Conservation (phyloP, 2,329 filamentous ascomycete species). For the Hypomyces rosellus region DNA sequence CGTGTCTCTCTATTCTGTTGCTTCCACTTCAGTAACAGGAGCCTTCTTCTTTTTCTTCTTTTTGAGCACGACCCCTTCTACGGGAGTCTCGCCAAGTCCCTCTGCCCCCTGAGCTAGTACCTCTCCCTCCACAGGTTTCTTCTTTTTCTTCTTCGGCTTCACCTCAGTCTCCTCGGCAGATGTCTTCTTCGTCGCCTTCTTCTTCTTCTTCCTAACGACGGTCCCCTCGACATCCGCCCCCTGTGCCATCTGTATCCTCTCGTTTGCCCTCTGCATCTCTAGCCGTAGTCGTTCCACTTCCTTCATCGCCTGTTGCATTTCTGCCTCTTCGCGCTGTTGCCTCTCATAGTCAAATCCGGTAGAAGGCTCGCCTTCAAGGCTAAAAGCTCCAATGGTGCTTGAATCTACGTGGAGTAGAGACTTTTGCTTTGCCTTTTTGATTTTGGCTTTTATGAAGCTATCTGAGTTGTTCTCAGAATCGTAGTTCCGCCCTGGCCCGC, state of each 20-base stretch:
- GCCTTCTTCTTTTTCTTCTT: conserved; percentile 45
- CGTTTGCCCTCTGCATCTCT: conserved; percentile 81
- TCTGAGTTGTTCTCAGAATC: conserved; percentile 50
- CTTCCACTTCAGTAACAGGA: conserved; percentile 25
- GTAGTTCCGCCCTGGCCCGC: conserved; percentile 41
- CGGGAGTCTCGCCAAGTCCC: background rate
- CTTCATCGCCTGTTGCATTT: conserved; percentile 82
- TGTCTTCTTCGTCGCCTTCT: conserved; percentile 47
- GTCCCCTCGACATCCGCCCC: conserved; percentile 61
- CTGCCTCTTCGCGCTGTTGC: conserved; percentile 70
- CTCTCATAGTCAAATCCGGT: conserved; percentile 53
- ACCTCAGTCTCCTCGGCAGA: conserved; percentile 23
- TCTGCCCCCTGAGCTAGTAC: background rate
- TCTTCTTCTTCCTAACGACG: conserved; percentile 62
- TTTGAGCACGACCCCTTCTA: conserved; percentile 31
- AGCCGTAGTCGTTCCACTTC: conserved; percentile 81
- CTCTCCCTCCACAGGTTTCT: conserved; percentile 17
- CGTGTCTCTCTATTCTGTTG: conserved; percentile 11
- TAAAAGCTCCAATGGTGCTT: conserved; percentile 68
- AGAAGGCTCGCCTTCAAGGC: conserved; percentile 47
- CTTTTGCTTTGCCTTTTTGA: conserved; percentile 51
- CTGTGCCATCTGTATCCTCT: conserved; percentile 64
- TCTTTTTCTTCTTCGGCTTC: conserved; percentile 40
- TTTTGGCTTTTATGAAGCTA: conserved; percentile 41
- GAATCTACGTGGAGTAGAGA: conserved; percentile 79